Evolutionary conservation across 1,284 basidiomycete species (phyloP).

Genomic region (Trichosporon coremiiforme): DNA sequence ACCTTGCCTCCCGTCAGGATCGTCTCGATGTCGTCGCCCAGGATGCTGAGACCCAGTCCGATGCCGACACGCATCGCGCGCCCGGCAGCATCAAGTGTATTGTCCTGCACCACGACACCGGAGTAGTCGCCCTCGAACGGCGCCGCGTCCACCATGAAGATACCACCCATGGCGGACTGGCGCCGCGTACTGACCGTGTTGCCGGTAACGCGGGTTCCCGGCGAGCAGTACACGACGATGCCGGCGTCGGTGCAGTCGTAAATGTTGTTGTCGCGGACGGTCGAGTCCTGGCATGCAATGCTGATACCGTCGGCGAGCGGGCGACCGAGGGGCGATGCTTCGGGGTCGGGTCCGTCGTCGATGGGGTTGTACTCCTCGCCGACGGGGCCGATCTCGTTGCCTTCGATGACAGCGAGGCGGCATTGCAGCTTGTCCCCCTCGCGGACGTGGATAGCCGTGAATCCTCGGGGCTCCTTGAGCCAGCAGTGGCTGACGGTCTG

Average conservation of each 20-base stretch:
- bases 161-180: conserved; percentile 56
- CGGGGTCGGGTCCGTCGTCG: conserved; percentile 55
- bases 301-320: conserved; percentile 56
- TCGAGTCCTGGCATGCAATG: conserved; percentile 53
- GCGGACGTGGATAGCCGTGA: conserved; percentile 55
- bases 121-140: conserved; percentile 57
- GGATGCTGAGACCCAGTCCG: conserved; percentile 56
- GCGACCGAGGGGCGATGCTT: conserved; percentile 51
- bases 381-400: conserved; percentile 55
- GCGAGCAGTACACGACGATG: conserved; percentile 58
- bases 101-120: conserved; percentile 52
- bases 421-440: conserved; percentile 56
- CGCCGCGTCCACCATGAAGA: conserved; percentile 57
- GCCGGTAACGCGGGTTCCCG: conserved; percentile 52
- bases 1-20: conserved; percentile 51
- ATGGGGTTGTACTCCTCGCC: conserved; percentile 55
- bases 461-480: conserved; percentile 53
- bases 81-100: conserved; percentile 53
- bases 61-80: conserved; percentile 58
- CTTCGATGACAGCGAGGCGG: conserved; percentile 49
- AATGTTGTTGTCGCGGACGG: conserved; percentile 53
- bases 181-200: conserved; percentile 52
- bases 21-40: conserved; percentile 56
- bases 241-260: conserved; percentile 55
- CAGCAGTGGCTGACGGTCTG: conserved; percentile 47